Evolutionary conservation across 345 rosid genomes (phyloP).

Genomic region (Theobroma cacao): DNA sequence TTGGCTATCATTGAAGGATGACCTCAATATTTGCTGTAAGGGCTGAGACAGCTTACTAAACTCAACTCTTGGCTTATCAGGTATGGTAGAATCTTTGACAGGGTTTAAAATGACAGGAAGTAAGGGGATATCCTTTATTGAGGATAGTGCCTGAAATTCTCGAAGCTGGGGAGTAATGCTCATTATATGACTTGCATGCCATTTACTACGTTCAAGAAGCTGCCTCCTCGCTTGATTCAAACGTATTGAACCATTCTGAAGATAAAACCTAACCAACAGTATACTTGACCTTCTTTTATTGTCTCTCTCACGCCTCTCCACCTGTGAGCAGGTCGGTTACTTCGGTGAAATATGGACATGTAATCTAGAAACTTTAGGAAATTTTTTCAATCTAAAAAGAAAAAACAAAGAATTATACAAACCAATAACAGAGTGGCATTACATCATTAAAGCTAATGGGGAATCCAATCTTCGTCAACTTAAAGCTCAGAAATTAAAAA

Average conservation of each 20-base stretch:
- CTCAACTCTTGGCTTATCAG: constrained; percentile 36
- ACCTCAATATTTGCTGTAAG: constrained; percentile 57
- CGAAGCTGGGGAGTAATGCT: constrained; percentile 89
- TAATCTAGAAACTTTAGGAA: background rate
- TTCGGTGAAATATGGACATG: constrained; percentile 10
- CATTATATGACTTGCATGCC: constrained; percentile 91
- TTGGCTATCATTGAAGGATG: constrained; percentile 87
- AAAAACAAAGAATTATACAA: background rate
- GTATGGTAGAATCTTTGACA: constrained; percentile 31
- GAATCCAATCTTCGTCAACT: background rate
- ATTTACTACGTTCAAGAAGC: constrained; percentile 92
- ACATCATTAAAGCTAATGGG: background rate
- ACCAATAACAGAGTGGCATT: background rate
- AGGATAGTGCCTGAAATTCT: constrained; percentile 92
- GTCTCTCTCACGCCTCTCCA: constrained; percentile 96
- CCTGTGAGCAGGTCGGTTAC: constrained; percentile 44
- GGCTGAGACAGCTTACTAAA: constrained; percentile 58
- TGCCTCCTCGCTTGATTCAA: constrained; percentile 88
- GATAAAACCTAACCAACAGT: constrained; percentile 72
- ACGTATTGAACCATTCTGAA: constrained; percentile 70
- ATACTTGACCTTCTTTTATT: constrained; percentile 66
- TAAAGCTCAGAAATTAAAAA: background rate
- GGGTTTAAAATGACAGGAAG: constrained; percentile 77
- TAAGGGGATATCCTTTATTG: constrained; percentile 65
- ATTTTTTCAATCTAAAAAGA: background rate